Percentiles rank a stretch among this genome's conserved stretches.
Evolutionary conservation across 2,329 filamentous ascomycete genomes (phyloP).

Genomic region (Hypomyces perniciosus): DNA sequence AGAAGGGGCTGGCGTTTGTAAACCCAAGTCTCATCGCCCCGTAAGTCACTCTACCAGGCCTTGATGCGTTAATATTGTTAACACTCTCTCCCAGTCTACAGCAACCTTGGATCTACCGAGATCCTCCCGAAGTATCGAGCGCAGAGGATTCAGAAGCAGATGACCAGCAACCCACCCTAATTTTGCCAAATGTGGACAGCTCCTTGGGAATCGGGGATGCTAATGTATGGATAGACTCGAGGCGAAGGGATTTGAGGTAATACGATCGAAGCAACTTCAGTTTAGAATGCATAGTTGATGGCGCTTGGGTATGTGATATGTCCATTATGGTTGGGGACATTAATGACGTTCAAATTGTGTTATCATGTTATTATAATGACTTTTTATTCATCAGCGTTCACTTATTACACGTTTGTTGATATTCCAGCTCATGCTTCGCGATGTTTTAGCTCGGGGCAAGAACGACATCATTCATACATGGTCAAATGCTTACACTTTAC

Average conservation of each 20-base stretch:
- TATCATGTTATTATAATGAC: neutral
- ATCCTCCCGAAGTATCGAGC: slow-evolving; percentile 31
- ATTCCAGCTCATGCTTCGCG: slow-evolving; percentile 1
- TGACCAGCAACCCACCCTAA: slow-evolving; percentile 16
- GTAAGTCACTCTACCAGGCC: slow-evolving; percentile 38
- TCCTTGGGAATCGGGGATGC: slow-evolving; percentile 35
- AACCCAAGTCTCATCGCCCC: slow-evolving; percentile 68
- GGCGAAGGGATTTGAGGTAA: slow-evolving; percentile 4
- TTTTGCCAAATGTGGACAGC: slow-evolving; percentile 30
- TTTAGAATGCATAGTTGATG: neutral
- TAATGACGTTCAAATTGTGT: neutral
- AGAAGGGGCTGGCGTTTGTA: slow-evolving; percentile 64
- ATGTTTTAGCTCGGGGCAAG: slow-evolving; percentile 4
- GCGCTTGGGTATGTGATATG: neutral
- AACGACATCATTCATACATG: slow-evolving; percentile 4
- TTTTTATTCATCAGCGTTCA: neutral
- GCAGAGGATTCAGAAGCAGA: slow-evolving; percentile 21
- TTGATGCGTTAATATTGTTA: neutral
- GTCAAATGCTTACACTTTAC: no score
- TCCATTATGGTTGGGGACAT: neutral
- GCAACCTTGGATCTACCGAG: slow-evolving; percentile 62
- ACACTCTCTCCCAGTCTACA: slow-evolving; percentile 44
- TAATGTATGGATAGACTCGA: slow-evolving; percentile 31
- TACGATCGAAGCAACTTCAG: neutral
- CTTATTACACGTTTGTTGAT: neutral